phyloP scores from a whole-genome alignment of 441 rosid species.

The Isatis lusitanica region DNA sequence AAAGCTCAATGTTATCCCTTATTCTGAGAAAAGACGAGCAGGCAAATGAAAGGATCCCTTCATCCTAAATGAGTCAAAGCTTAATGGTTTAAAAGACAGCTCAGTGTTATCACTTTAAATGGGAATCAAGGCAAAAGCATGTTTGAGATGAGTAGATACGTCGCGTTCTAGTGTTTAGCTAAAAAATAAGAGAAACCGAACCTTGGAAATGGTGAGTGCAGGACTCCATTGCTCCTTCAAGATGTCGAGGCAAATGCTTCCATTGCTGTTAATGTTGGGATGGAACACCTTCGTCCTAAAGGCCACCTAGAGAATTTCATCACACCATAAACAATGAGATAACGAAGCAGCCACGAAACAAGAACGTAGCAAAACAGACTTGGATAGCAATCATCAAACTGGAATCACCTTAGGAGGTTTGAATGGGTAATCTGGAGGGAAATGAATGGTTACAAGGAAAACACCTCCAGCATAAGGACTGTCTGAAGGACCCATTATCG shows the following conservation, averaged over 20 bases:
- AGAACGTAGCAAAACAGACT: background rate
- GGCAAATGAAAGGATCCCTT: background rate
- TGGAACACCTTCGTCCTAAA: slow-evolving; percentile 81
- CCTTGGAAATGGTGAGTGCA: slow-evolving; percentile 47
- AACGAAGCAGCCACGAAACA: background rate
- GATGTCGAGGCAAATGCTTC: slow-evolving; percentile 37
- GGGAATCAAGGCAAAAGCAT: background rate
- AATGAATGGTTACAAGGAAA: slow-evolving; percentile 71
- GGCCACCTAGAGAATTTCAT: slow-evolving; percentile 50
- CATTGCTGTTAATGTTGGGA: slow-evolving; percentile 47
- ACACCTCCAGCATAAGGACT: slow-evolving; percentile 83
- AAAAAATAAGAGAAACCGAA: background rate
- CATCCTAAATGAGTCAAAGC: background rate
- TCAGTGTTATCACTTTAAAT: background rate
- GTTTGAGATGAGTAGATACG: background rate
- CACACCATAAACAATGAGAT: slow-evolving; percentile 4
- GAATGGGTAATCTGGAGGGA: slow-evolving; percentile 78
- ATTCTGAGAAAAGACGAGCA: background rate
- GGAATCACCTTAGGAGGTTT: slow-evolving; percentile 72
- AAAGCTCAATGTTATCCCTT: background rate
- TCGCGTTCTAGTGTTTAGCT: too few relatives aligned
- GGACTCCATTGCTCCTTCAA: slow-evolving; percentile 48
- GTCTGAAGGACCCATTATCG: slow-evolving; percentile 82
- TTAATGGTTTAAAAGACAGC: background rate
- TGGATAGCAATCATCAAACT: background rate